Base-by-base conservation (phyloP, 345 rosid species). In the Atalantia buxifolia region DNA sequence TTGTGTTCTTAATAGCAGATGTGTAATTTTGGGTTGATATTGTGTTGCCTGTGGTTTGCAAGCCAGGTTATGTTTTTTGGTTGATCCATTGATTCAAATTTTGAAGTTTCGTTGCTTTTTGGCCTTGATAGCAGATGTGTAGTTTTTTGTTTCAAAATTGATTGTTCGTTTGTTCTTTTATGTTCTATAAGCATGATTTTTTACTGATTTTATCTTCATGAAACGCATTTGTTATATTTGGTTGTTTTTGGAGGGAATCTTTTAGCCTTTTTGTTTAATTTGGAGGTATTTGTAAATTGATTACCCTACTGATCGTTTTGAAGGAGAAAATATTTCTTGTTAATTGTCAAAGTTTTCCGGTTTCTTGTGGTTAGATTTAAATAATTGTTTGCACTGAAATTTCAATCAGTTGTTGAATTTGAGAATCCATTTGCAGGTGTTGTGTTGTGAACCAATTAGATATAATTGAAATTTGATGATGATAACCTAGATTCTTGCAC, bases 1-100 rank as follows among this genome's bases (percentile, higher is more conserved):
- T 53, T 18, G 22, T 53, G 22, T 19, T 19, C 57, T 53, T 53
- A 5, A 53, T 53, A 53, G 2, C 22, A 53, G 57, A 53, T 18
- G 56, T 50, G 56, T 50, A 4, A 50, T 50, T 50, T 50, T 50
- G 56, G 56, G 56, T 50, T 0, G 99, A 94, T 77, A 92, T 92
- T 77, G 98, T 98, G 84, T 92, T 61, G 92, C 92, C 86, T 94
- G 84, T 94, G 64, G 94, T 96, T 86, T 94, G 87, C 79, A 96
- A 92, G 80, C 99, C 99, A 88, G 98, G 99, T 94, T 74, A n/a
- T 63, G 45, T 63, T n/a, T 57, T 72, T 45, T 72, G n/a, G 22
- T 66, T 57, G 30, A 14, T 63, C 48, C 28, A 9, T 25, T 45
- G 3, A 6, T 80, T 71, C 36, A 45, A 21, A 33, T 28, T 72